phyloP scores from a whole-genome alignment of 2,329 filamentous ascomycete genomes.

The Tolypocladium guangdongense region DNA sequence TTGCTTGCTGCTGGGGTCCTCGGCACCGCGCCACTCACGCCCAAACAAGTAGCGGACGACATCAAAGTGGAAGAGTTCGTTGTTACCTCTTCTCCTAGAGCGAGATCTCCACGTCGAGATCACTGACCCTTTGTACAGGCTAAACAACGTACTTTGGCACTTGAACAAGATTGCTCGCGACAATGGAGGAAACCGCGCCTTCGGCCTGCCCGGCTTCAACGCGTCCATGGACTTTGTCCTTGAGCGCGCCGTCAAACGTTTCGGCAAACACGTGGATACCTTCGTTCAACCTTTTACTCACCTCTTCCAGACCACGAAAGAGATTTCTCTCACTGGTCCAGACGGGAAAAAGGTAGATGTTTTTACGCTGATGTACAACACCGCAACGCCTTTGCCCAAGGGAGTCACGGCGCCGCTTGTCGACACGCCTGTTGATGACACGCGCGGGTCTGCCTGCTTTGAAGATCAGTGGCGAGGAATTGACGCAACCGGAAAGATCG shows the following conservation, averaged over 20 bases:
- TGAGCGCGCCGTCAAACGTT: constrained; percentile 28
- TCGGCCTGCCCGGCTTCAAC: constrained; percentile 47
- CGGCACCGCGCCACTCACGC: constrained; percentile 18
- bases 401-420: constrained; percentile 23
- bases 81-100: neutral
- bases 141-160: constrained; percentile 41
- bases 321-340: constrained; percentile 33
- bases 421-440: constrained; percentile 24
- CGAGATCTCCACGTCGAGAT: neutral
- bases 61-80: constrained; percentile 27
- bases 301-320: constrained; percentile 29
- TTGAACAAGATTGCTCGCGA: constrained; percentile 42
- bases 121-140: constrained; percentile 18
- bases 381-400: constrained; percentile 27
- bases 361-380: constrained; percentile 34
- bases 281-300: constrained; percentile 35
- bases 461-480: constrained; percentile 29
- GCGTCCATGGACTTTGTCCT: constrained; percentile 48
- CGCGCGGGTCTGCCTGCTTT: constrained; percentile 26
- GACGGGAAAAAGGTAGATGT: constrained; percentile 32
- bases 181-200: constrained; percentile 49
- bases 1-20: neutral
- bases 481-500: constrained; percentile 29
- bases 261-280: constrained; percentile 31
- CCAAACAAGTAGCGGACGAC: constrained; percentile 28